phyloP scores from a whole-genome alignment of 345 rosid species.

The Kandelia obovata region DNA sequence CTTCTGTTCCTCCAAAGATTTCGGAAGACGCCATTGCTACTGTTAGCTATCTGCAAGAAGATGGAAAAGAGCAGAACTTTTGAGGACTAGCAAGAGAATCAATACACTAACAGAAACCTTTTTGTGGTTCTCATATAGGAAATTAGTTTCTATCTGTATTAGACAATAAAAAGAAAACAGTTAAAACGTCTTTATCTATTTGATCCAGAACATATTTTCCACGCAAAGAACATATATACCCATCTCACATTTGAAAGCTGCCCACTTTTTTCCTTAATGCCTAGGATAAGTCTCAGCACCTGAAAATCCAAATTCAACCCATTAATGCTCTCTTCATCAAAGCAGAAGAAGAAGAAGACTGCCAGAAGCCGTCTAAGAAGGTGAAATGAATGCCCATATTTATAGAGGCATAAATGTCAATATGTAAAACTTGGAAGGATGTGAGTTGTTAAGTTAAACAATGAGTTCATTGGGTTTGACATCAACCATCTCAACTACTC shows the following conservation, averaged over 20 bases:
- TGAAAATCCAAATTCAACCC: constrained; percentile 34
- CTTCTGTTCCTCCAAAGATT: constrained; percentile 41
- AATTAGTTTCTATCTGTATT: constrained; percentile 5
- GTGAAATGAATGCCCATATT: constrained; percentile 21
- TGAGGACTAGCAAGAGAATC: background rate
- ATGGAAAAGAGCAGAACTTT: background rate
- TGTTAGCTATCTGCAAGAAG: background rate
- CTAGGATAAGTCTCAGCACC: constrained; percentile 27
- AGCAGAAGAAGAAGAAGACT: constrained; percentile 38
- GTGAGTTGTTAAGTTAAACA: constrained; percentile 26
- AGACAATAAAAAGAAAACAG: constrained; percentile 12
- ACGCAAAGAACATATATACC: constrained; percentile 30
- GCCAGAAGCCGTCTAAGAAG: constrained; percentile 54
- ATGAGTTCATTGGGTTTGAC: constrained; percentile 28
- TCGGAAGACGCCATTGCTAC: constrained; percentile 49
- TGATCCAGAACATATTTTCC: constrained; percentile 19
- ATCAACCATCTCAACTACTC: constrained; percentile 29
- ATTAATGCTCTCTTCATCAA: constrained; percentile 40
- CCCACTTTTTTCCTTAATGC: constrained; percentile 18
- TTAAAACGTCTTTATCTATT: background rate
- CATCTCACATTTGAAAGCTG: constrained; percentile 27
- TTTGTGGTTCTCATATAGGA: constrained; percentile 21
- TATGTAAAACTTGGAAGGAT: constrained; percentile 53
- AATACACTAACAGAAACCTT: background rate
- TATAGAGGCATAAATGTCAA: constrained; percentile 31